Evolutionary conservation across 176 grass and related monocot genomes (phyloP), one percentile per base, ranked within the genome.

Genomic region (Poa pratensis): DNA sequence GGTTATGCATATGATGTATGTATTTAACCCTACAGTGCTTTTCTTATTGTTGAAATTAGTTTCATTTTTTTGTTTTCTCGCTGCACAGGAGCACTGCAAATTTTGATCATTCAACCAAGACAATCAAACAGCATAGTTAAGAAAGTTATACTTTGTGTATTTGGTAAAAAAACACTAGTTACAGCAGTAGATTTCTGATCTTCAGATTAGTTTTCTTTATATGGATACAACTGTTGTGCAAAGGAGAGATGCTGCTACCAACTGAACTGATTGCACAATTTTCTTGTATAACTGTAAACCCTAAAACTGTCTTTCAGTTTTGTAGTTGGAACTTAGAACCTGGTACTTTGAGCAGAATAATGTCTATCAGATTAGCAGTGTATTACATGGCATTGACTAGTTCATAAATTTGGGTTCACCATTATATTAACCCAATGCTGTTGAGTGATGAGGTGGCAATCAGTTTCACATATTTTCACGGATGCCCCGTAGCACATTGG

Each of bases 371-470:
- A 65, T 15, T 53, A 78, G 23, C 9, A 30, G 15, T 30, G 62
- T 87, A 81, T 43, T 1, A 0, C 4, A 10, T 39, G 12, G 1
- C n/a, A 70, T 83, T 81, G 72, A 12, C 60, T 62, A 70, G 13
- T 49, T 7, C 16, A 55, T 73, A 49, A 74, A 32, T 19, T 62
- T 30, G 13, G 63, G 67, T 18, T 34, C 26, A 26, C 30, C 54
- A 80, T 80, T 60, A 62, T 81, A 11, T 64, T 58, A 79, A 46
- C 35, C 27, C 45, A 48, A 10, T 72, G 45, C 13, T 80, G 58
- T 10, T 35, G 49, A 51, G 49, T 17, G 4, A 64, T 84, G 81
- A 79, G 17, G 14, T 8, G n/a, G 43, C 65, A 45, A 6, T 58
- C 49, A 17, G 17, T 34, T 66, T 57, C 15, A 62, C 22, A 1